Base-by-base conservation (phyloP, 371 early-diverging fungal genomes). In the Rhizomucor pusillus region DNA sequence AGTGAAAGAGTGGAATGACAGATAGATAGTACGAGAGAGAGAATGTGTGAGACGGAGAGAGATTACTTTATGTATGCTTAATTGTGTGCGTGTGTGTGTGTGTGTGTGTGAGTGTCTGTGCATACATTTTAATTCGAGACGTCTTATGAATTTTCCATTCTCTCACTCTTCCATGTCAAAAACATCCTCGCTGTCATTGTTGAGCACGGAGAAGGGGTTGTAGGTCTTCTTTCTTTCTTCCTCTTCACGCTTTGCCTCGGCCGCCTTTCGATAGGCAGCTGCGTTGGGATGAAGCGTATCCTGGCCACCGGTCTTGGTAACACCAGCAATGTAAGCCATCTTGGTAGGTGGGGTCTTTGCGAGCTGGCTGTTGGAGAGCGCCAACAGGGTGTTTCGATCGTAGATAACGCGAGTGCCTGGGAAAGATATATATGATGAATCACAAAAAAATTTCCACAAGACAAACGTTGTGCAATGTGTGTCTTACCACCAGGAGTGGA, bases 351-450 rank as follows among this genome's bases (percentile, higher is more conserved):
- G 84, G 6, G 81, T 75, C 57, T 81, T 81, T 4, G 85, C 73
- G 59, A 87, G 57, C 24, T 78, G 81, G 61, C 85, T 85, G 71
- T 82, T 83, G 50, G 82, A 75, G 23, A 87, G 76, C 47, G 80
- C 80, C 58, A 85, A 61, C 62, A 87, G 67, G 7, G 80, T 85
- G 53, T 64, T 65, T 46, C 85, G 84, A 66, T 87, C 87, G 57
- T 87, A 87, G 53, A 77, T 77, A 52, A 81, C 83, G 59, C 82
- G 79, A 60, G 82, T 77, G 47, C 84, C 81, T 82, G 60, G 13
- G 16, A 29, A 33, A 40, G 35, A 43, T 22, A 13, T 23, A 45
- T 29, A 35, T 40, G 45, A 24, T 37, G 43, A 47, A 33, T 39
- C n/a, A 48, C 29, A 43, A 18, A 20, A 54, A 34, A 41, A 20